Percentiles rank a stretch among this genome's conserved stretches.
Conservation (phyloP, 768 basidiomycete species). For the Russula sp. region DNA sequence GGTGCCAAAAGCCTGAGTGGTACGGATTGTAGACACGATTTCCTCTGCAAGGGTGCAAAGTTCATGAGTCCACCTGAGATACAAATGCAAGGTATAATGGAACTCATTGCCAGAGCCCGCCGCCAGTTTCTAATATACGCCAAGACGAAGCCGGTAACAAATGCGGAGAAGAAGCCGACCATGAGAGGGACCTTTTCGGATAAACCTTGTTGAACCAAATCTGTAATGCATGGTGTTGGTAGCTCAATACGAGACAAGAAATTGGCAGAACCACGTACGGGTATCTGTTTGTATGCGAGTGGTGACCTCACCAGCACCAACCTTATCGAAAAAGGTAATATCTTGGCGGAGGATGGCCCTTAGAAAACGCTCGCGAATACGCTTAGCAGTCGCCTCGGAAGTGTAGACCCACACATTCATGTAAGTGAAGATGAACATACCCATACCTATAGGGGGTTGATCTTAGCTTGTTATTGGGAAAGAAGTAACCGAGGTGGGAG, state of each 20-base stretch:
- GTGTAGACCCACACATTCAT: slow-evolving; percentile 68
- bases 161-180: slow-evolving; percentile 63
- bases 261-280: slow-evolving; percentile 45
- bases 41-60: slow-evolving; percentile 71
- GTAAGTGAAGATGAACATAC: slow-evolving; percentile 70
- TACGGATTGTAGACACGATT: slow-evolving; percentile 82
- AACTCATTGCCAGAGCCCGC: slow-evolving; percentile 76
- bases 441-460: slow-evolving; percentile 53
- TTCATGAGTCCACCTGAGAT: slow-evolving; percentile 73
- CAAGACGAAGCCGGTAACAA: slow-evolving; percentile 76
- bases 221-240: slow-evolving; percentile 40
- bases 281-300: slow-evolving; percentile 90
- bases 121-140: slow-evolving; percentile 73
- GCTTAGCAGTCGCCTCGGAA: slow-evolving; percentile 78
- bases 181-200: slow-evolving; percentile 84
- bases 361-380: slow-evolving; percentile 83
- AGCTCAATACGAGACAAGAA: too few relatives aligned
- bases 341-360: slow-evolving; percentile 79
- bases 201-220: slow-evolving; percentile 88
- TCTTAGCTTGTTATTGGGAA: neutral
- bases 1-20: slow-evolving; percentile 85
- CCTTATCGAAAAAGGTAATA: slow-evolving; percentile 84
- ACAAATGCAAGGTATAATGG: slow-evolving; percentile 80
- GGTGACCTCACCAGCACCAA: slow-evolving; percentile 91
- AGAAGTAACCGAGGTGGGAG: too few relatives aligned